Percentiles rank a stretch among this genome's conserved stretches.
These are phyloP conservation scores for Schizochytrium sp. DNA, from an alignment of 108 stramenopile species.

Conservation along the genomic window DNA sequence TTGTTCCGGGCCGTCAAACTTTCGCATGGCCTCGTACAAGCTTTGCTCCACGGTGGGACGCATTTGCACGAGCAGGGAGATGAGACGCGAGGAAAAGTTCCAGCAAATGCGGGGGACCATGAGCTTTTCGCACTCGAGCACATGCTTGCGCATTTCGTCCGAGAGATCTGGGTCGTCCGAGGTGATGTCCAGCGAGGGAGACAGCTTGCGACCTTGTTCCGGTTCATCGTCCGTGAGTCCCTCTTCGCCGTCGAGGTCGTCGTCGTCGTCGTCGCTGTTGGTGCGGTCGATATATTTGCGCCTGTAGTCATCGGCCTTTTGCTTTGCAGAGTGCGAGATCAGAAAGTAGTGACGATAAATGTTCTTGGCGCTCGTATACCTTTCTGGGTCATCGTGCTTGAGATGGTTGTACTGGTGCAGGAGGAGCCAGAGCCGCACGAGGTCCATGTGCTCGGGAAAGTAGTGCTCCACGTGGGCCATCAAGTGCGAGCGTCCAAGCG, in stretches of 20 bases:
- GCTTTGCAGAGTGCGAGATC: not conserved
- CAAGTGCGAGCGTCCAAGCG: conserved; percentile 26
- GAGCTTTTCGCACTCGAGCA: not conserved
- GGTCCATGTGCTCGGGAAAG: conserved; percentile 32
- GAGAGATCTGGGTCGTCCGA: not conserved
- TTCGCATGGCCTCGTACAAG: not conserved
- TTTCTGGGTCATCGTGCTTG: conserved; percentile 44
- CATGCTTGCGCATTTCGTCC: not conserved
- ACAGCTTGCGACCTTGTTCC: not conserved
- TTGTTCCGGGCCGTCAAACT: not conserved
- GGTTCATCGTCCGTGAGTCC: not conserved
- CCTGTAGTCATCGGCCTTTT: not conserved
- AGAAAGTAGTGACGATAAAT: conserved; percentile 49
- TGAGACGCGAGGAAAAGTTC: not conserved
- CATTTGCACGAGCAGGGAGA: not conserved
- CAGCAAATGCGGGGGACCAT: not conserved
- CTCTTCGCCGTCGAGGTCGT: not conserved
- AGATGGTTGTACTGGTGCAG: conserved; percentile 26
- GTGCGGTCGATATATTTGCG: not conserved
- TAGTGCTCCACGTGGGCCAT: conserved; percentile 30
- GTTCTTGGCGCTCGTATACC: conserved; percentile 37
- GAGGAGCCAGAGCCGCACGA: conserved; percentile 37
- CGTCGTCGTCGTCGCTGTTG: not conserved
- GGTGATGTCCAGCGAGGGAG: not conserved
- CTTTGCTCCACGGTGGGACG: conserved; percentile 1